A percentile compares a stretch with the other conserved stretches of the same genome.
These are phyloP conservation scores for Lactifluus subvellereus DNA, from an alignment of 768 basidiomycete genomes.

Conservation along the genomic window DNA sequence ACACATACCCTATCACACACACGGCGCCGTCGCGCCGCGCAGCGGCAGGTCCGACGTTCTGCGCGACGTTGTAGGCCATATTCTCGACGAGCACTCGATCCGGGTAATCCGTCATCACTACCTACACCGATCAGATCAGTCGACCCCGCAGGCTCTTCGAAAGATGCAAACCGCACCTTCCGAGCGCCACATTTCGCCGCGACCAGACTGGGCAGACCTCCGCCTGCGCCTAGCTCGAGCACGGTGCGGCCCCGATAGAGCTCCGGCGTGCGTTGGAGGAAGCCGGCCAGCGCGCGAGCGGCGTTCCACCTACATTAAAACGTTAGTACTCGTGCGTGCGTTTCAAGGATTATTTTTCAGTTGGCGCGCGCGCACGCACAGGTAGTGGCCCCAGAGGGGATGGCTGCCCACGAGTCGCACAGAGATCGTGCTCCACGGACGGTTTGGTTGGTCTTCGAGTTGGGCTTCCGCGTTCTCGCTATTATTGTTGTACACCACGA, in stretches of 20 bases:
- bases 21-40: constrained; percentile 23
- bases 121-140: constrained; percentile 37
- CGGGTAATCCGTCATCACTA: constrained; percentile 90
- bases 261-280: constrained; percentile 49
- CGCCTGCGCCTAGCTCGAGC: constrained; percentile 91
- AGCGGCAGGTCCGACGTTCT: constrained; percentile 41
- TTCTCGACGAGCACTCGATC: constrained; percentile 72
- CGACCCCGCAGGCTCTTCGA: too few species aligned
- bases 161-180: constrained; percentile 40
- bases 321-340: too few species aligned
- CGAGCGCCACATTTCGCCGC: constrained; percentile 62
- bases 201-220: constrained; percentile 80
- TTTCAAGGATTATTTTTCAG: too few species aligned
- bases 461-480: not conserved
- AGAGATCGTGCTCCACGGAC: constrained; percentile 36
- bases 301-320: constrained; percentile 65
- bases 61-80: constrained; percentile 57
- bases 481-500: constrained; percentile 39
- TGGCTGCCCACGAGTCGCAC: constrained; percentile 75
- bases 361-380: constrained; percentile 39
- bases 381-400: constrained; percentile 75
- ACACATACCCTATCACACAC: constrained; percentile 59
- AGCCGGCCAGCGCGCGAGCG: constrained; percentile 62
- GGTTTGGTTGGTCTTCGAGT: too few species aligned
- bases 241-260: constrained; percentile 47